These are phyloP conservation scores for Prunus fruticosa DNA, from an alignment of 306 rosid genomes.

Conservation along the genomic window DNA sequence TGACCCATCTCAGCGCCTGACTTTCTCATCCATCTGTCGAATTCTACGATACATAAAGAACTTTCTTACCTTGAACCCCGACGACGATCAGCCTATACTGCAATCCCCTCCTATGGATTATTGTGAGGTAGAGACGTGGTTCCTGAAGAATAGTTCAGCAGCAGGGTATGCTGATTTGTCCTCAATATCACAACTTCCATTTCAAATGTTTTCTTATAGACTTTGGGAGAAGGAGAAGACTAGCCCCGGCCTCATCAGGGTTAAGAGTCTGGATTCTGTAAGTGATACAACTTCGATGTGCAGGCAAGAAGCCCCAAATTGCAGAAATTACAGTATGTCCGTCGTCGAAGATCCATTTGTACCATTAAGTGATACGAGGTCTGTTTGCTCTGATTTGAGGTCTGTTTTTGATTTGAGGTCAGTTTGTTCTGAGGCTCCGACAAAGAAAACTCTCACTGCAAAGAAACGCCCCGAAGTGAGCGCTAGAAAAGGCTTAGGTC, in stretches of 20 bases:
- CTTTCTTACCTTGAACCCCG: slow-evolving; percentile 63
- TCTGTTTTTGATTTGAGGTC: slow-evolving; percentile 26
- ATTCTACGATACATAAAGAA: slow-evolving; percentile 72
- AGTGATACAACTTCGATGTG: slow-evolving; percentile 23
- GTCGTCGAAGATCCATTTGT: slow-evolving; percentile 38
- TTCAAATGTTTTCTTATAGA: slow-evolving; percentile 74
- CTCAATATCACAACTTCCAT: slow-evolving; percentile 63
- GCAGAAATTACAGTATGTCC: slow-evolving; percentile 29
- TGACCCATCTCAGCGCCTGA: slow-evolving; percentile 69
- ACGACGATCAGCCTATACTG: slow-evolving; percentile 36
- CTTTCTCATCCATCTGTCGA: slow-evolving; percentile 84
- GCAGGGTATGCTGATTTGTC: slow-evolving; percentile 28
- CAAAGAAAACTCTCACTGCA: slow-evolving; percentile 31
- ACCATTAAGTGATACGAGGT: slow-evolving; percentile 28
- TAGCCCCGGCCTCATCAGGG: slow-evolving; percentile 23
- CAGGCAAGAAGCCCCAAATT: slow-evolving; percentile 20
- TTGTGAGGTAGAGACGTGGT: slow-evolving; percentile 60
- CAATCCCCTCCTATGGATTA: slow-evolving; percentile 58
- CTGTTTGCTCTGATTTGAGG: slow-evolving; percentile 38
- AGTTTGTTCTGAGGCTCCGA: slow-evolving; percentile 38
- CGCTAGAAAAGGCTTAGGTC: slow-evolving; percentile 58
- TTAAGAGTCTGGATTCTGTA: slow-evolving; percentile 29
- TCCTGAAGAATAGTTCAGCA: slow-evolving; percentile 40
- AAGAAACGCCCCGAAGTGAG: slow-evolving; percentile 29
- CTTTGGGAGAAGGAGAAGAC: slow-evolving; percentile 66